Conservation (phyloP, 495 filamentous ascomycete genomes). For the Alectoria sarmentosa region DNA sequence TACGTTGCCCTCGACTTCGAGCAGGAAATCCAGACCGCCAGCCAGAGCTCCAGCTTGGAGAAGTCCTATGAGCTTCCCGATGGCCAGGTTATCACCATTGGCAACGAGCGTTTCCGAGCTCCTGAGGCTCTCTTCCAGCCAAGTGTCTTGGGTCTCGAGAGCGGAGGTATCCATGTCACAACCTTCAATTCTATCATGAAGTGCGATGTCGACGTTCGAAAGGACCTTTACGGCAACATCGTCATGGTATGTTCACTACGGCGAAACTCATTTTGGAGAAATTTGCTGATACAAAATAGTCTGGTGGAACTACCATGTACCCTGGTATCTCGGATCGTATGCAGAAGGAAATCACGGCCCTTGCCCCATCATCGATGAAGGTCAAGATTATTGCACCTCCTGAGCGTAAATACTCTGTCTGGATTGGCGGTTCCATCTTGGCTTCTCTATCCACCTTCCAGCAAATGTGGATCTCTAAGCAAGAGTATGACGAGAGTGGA, state of each 20-base stretch:
- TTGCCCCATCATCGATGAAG: constrained; percentile 93
- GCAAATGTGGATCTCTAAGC: constrained; percentile 99
- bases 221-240: constrained; percentile 99
- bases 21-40: constrained; percentile 99
- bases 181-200: constrained; percentile 99
- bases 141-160: constrained; percentile 94
- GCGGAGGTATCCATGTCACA: constrained; percentile 98
- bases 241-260: constrained; percentile 72
- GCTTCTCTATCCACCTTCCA: constrained; percentile 99
- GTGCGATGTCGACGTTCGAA: constrained; percentile 99
- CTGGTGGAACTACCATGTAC: constrained; percentile 99
- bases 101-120: constrained; percentile 99
- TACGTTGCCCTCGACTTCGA: constrained; percentile 99
- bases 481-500: constrained; percentile 99
- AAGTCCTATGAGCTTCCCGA: constrained; percentile 99
- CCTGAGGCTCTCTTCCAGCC: constrained; percentile 99
- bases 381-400: constrained; percentile 74
- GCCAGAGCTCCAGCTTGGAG: constrained; percentile 95
- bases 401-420: constrained; percentile 86
- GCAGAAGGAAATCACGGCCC: constrained; percentile 99
- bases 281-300: constrained; percentile 43
- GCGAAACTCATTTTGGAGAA: background rate
- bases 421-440: constrained; percentile 99
- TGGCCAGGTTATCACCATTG: constrained; percentile 99
- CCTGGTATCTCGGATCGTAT: constrained; percentile 99